Conservation (phyloP, 257 asterid species). For the Rhazya stricta region DNA sequence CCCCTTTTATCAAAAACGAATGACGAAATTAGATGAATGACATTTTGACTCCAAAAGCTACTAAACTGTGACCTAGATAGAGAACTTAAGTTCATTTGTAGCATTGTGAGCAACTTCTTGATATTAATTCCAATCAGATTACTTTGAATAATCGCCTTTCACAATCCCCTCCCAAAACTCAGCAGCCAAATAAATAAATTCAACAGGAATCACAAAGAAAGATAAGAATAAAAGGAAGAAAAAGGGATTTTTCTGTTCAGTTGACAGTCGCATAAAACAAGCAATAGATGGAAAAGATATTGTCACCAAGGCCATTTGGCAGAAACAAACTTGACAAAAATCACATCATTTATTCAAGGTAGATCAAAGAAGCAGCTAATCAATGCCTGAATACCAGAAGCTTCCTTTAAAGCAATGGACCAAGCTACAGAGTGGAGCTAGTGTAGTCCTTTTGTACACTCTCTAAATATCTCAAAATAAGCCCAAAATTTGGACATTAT, state of each 20-base stretch:
- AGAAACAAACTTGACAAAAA: neutral
- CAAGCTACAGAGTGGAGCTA: neutral
- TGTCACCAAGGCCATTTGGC: neutral
- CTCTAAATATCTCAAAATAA: neutral
- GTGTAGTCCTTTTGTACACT: neutral
- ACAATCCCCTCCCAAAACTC: neutral
- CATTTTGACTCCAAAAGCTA: neutral
- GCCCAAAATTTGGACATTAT: neutral
- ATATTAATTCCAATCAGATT: neutral
- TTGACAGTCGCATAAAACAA: neutral
- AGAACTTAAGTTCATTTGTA: neutral
- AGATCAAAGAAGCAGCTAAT: neutral
- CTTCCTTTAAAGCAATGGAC: neutral
- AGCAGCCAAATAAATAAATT: neutral
- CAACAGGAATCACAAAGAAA: neutral
- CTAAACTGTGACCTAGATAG: neutral
- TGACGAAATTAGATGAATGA: neutral
- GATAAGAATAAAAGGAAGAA: neutral
- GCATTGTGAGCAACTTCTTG: neutral
- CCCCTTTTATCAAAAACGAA: neutral
- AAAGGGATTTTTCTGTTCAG: neutral
- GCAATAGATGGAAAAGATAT: neutral
- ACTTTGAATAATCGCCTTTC: neutral
- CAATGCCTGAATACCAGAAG: neutral
- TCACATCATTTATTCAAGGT: neutral